Evolutionary conservation across 2,329 filamentous ascomycete species (phyloP).

Genomic region (Hymenoscyphus fraxineus): DNA sequence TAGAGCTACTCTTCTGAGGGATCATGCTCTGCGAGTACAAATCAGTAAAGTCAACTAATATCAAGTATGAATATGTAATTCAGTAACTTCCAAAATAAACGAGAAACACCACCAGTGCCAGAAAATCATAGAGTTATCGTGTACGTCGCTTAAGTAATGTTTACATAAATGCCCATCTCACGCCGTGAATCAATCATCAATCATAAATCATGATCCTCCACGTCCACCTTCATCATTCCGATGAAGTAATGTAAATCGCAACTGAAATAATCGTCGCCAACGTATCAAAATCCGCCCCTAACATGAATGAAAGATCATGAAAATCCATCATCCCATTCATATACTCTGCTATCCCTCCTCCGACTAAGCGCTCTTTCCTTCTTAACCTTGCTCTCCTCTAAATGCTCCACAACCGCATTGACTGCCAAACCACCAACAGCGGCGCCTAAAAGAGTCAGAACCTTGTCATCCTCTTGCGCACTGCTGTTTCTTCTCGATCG

Average conservation of each 20-base stretch:
- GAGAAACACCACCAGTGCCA: background rate
- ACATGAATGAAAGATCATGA: background rate
- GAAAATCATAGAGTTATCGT: background rate
- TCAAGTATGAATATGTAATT: too few species aligned
- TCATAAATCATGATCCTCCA: background rate
- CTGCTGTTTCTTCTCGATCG: background rate
- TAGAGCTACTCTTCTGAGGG: too few species aligned
- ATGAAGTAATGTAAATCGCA: background rate
- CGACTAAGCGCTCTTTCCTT: slow-evolving; percentile 1
- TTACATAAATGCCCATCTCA: background rate
- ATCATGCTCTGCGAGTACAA: too few species aligned
- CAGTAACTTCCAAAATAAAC: too few species aligned
- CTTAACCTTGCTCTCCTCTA: slow-evolving; percentile 9
- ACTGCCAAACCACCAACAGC: slow-evolving; percentile 14
- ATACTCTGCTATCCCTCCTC: slow-evolving; percentile 7
- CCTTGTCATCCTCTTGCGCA: slow-evolving; percentile 9
- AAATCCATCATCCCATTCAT: slow-evolving; percentile 14
- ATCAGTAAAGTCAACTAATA: too few species aligned
- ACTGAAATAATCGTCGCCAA: background rate
- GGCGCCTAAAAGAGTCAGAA: slow-evolving; percentile 14
- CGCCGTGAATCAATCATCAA: background rate
- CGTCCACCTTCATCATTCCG: background rate
- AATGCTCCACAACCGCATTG: slow-evolving; percentile 15
- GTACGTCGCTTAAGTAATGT: background rate
- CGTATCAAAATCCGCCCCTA: background rate